Conservation (phyloP, 371 early-diverging fungal species). For the Lichtheimia hyalospora region DNA sequence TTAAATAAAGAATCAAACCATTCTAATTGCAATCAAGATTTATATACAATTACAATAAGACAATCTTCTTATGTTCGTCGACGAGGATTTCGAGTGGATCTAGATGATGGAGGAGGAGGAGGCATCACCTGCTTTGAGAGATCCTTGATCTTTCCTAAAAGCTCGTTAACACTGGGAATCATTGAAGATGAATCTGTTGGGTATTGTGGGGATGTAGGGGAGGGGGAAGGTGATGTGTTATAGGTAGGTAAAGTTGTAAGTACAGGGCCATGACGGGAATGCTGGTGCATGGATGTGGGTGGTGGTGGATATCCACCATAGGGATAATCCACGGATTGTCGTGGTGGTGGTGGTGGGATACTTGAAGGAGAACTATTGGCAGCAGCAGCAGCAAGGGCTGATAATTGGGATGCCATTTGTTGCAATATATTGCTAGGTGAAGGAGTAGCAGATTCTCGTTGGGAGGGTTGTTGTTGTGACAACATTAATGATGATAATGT, state of each 20-base stretch:
- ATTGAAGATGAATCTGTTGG: neutral
- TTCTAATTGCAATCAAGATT: no score
- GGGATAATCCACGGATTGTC: neutral
- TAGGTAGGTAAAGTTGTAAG: neutral
- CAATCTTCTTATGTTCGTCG: no score
- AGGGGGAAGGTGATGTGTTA: neutral
- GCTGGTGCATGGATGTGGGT: neutral
- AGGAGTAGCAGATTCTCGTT: neutral
- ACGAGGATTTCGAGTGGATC: neutral
- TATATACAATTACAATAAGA: no score
- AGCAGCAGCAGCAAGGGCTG: neutral
- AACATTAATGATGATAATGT: neutral
- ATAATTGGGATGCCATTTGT: neutral
- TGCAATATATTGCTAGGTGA: neutral
- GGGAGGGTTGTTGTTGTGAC: neutral
- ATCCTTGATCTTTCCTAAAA: constrained; percentile 1
- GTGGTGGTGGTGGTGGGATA: neutral
- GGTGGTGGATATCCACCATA: neutral
- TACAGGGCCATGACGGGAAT: neutral
- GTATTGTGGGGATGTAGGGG: neutral
- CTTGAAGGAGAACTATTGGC: neutral
- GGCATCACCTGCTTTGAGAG: constrained; percentile 12
- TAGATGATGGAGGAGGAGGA: neutral
- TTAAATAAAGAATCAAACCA: no score
- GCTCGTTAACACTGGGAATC: constrained; percentile 10